Base-by-base conservation (phyloP, 345 rosid genomes). In the Moricandia arvensis region DNA sequence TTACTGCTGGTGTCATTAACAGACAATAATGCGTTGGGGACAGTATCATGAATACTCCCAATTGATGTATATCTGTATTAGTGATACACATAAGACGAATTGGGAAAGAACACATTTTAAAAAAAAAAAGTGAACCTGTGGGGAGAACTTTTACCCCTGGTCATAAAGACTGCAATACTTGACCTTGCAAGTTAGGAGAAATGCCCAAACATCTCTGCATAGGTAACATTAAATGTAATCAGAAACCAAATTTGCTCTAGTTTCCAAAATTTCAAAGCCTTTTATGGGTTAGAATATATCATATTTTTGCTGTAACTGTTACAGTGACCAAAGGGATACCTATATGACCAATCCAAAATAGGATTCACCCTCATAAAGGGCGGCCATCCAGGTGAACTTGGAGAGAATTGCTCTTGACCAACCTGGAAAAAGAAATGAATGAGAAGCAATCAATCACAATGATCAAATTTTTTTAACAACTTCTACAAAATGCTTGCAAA, bases 291-390 rank as follows among this genome's bases (percentile, higher is more conserved):
- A 21, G 24, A 51, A 4, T 2, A 16, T 3, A 17, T 17, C 11
- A 10, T 51, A 65, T 24, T 63, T 41, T 41, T 57, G 71, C 54
- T 34, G 17, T 15, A 35, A 16, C 17, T 35, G n/a, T 53, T 34
- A 34, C 71, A 65, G 26, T 41, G 59, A 57, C 66, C 47, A 29
- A 73, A 18, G 29, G 33, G 27, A 81, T 43, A 94, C 99, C 98
- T 92, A 83, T 90, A 92, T 4, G 99, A 95, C 99, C 99, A 95
- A 85, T 95, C 99, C 84, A 95, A 86, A 66, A 95, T 95, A 63
- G 99, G 99, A 89, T 95, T 95, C 79, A 95, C 94, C 81, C 99
- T 89, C 98, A 95, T 95, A 80, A 95, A 95, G 65, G 98, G 87
- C 7, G 99, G 98, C 99, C 99, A 95, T 60, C 99, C 99, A 45